phyloP scores from a whole-genome alignment of 257 asterid species.

The Salvia hispanica region DNA sequence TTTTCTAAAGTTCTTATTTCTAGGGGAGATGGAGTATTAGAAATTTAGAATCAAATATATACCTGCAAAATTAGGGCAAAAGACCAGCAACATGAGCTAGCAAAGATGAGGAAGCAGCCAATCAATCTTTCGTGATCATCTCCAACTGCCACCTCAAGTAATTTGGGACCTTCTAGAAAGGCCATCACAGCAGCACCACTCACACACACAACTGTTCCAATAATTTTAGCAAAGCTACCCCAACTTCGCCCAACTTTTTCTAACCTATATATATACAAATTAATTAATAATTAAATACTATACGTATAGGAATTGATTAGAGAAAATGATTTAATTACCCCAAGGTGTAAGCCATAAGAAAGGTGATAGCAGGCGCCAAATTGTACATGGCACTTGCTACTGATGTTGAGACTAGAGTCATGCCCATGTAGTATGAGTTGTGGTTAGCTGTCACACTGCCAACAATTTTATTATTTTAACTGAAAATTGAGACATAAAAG shows the following conservation, averaged over 20 bases:
- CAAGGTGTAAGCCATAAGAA: slow-evolving; percentile 4
- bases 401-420: slow-evolving; percentile 38
- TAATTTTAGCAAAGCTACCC: slow-evolving; percentile 46
- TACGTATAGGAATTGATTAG: background rate
- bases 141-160: slow-evolving; percentile 44
- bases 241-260: slow-evolving; percentile 49
- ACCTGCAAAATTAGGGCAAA: slow-evolving; percentile 41
- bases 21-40: no score
- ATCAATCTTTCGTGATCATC: slow-evolving; percentile 45
- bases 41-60: no score
- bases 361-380: slow-evolving; percentile 46
- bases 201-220: slow-evolving; percentile 64
- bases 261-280: slow-evolving; percentile 34
- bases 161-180: slow-evolving; percentile 65
- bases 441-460: slow-evolving; percentile 41
- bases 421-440: slow-evolving; percentile 40
- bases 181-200: slow-evolving; percentile 64
- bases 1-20: no score
- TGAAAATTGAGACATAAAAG: no score
- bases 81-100: slow-evolving; percentile 45
- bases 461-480: background rate
- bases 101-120: slow-evolving; percentile 63
- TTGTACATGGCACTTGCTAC: slow-evolving; percentile 44
- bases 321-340: background rate
- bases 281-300: background rate